Evolutionary conservation across 129 eudicot species (phyloP), one percentile per base, ranked within the genome.

Genomic region (Centella asiatica): DNA sequence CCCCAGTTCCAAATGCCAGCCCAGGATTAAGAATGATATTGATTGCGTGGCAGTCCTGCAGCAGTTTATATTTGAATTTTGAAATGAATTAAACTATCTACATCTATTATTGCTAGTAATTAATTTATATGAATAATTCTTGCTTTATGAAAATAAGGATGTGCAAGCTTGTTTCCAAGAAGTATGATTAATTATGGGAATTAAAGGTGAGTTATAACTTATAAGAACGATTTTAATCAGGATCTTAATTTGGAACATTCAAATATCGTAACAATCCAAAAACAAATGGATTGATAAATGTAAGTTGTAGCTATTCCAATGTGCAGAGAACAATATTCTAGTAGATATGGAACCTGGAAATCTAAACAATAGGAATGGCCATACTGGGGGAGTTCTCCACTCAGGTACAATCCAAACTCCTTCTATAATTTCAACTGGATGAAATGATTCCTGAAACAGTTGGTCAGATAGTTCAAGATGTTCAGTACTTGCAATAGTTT

Each of bases 1-100:
- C 97, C 60, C 97, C 97, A 23, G 97, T 90, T 81, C 97, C 97
- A 78, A 90, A 86, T 25, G 97, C 97, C 62, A 90, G 58, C 28
- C 95, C 95, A 7, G 97, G 97, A 72, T 90, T 86, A 23, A 90
- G 72, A 70, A 76, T 77, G 54, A 90, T 81, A 36, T 83, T 83
- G 57, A 76, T 79, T 46, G 89, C 95, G 70, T 81, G 65, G 70
- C 34, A 64, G 60, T 83, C 89, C 97, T 89, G 79, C 32, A 23
- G 31, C 58, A 67, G 59, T 65, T 32, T 47, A 72, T 17, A 57
- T n/a, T 29, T 14, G 40, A 57, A n/a, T 15, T 23, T 14, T 4
- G 9, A 57, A 40, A 57, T 55, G 14, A 66, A 66, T 53, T 54
- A 18, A 51, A 57, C 28, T 40, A 45, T 12, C 8, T 4, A 62